Conservation (phyloP, 192 early-diverging fungal species). For the Entomortierella beljakovae region DNA sequence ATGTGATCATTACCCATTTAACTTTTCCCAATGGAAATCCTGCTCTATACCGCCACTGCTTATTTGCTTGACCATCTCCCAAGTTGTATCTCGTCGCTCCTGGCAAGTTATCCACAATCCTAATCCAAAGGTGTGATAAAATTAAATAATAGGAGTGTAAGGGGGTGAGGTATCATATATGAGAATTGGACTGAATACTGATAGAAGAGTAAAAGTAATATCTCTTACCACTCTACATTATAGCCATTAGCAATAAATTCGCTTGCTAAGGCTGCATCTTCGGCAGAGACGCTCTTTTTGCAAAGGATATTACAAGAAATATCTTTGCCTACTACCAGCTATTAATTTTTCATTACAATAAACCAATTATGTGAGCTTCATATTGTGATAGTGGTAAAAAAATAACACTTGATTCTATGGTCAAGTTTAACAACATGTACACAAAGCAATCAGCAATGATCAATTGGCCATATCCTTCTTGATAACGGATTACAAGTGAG, state of each 20-base stretch:
- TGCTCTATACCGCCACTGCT: slow-evolving; percentile 59
- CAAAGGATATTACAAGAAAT: slow-evolving; percentile 66
- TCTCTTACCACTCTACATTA: slow-evolving; percentile 66
- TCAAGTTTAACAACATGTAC: too few relatives aligned
- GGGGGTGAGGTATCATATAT: background rate
- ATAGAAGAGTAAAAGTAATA: background rate
- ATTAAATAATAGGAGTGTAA: background rate
- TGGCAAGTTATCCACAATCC: slow-evolving; percentile 76
- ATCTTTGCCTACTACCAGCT: slow-evolving; percentile 60
- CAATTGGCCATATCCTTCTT: too few relatives aligned
- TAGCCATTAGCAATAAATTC: slow-evolving; percentile 69
- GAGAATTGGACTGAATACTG: background rate
- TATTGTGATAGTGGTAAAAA: background rate
- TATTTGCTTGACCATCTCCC: slow-evolving; percentile 42
- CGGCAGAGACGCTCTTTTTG: slow-evolving; percentile 54
- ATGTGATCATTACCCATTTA: slow-evolving; percentile 48
- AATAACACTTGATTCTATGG: background rate
- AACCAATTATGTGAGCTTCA: background rate
- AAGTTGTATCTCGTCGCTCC: slow-evolving; percentile 64
- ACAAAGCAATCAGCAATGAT: too few relatives aligned
- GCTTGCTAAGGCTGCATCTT: slow-evolving; percentile 58
- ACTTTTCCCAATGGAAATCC: slow-evolving; percentile 71
- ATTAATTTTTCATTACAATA: too few relatives aligned
- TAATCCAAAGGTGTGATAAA: background rate
- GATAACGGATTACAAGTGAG: too few relatives aligned